Evolutionary conservation across 1,139 yeast species (phyloP).

Genomic region (Blastobotrys ciferrii): DNA sequence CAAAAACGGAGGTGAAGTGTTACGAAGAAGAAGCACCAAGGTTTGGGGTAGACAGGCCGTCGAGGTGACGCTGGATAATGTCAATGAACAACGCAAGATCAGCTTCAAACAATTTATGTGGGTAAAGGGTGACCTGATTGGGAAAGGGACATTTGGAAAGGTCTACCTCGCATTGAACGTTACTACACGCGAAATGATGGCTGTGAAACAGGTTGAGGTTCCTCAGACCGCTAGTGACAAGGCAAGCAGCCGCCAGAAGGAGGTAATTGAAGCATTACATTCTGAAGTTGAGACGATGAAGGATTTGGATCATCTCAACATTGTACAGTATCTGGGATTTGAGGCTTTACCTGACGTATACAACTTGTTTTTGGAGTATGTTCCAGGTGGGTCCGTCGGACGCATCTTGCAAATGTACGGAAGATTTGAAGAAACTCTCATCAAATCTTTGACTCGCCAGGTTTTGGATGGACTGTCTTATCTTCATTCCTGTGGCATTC

Average conservation of each 20-base stretch:
- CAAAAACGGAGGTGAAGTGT: conserved; percentile 31
- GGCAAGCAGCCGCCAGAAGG: conserved; percentile 45
- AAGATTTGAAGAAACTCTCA: conserved; percentile 73
- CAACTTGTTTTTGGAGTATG: conserved; percentile 88
- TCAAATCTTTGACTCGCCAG: conserved; percentile 73
- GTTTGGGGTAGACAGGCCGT: conserved; percentile 96
- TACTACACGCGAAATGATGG: conserved; percentile 98
- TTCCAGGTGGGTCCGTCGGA: conserved; percentile 97
- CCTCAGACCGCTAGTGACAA: conserved; percentile 50
- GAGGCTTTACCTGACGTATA: conserved; percentile 74
- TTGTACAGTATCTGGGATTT: conserved; percentile 93
- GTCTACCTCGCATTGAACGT: conserved; percentile 90
- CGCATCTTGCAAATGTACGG: conserved; percentile 82
- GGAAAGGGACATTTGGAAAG: conserved; percentile 96
- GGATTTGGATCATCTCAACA: conserved; percentile 88
- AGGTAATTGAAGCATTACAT: conserved; percentile 76
- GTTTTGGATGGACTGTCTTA: conserved; percentile 82
- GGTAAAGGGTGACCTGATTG: conserved; percentile 97
- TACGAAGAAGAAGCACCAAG: conserved; percentile 81
- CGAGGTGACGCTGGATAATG: conserved; percentile 70
- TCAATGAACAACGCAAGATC: conserved; percentile 52
- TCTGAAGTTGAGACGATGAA: conserved; percentile 94
- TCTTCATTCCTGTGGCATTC: conserved; percentile 79
- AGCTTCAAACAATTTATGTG: conserved; percentile 86
- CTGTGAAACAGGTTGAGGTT: conserved; percentile 90